phyloP scores from a whole-genome alignment of 352 stramenopile genomes.

The Pythium dissimile region DNA sequence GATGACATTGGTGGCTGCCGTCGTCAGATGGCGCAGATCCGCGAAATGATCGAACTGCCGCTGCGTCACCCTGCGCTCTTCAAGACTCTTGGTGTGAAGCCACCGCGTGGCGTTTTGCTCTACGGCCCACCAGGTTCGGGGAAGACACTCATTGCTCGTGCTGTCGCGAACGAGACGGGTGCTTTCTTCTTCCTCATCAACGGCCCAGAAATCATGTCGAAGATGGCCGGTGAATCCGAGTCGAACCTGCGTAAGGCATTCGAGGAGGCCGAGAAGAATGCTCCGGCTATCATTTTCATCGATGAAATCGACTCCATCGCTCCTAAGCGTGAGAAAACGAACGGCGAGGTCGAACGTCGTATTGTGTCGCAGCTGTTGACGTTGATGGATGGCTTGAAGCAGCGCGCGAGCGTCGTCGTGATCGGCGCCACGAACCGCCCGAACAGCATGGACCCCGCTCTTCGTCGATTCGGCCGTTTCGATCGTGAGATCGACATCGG shows the following conservation, averaged over 20 bases:
- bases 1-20: slow-evolving; percentile 99
- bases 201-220: slow-evolving; percentile 99
- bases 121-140: slow-evolving; percentile 98
- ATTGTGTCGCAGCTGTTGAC: slow-evolving; percentile 99
- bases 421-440: slow-evolving; percentile 99
- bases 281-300: slow-evolving; percentile 99
- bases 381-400: slow-evolving; percentile 98
- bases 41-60: slow-evolving; percentile 99
- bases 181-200: slow-evolving; percentile 99
- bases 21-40: slow-evolving; percentile 99
- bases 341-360: slow-evolving; percentile 98
- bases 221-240: slow-evolving; percentile 94
- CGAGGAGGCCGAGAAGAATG: slow-evolving; percentile 99
- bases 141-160: slow-evolving; percentile 99
- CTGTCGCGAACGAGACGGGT: slow-evolving; percentile 98
- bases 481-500: slow-evolving; percentile 99
- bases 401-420: slow-evolving; percentile 94
- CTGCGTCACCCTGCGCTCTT: slow-evolving; percentile 97
- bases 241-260: slow-evolving; percentile 96
- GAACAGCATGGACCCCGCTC: slow-evolving; percentile 97
- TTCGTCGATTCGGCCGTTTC: slow-evolving; percentile 98
- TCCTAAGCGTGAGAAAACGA: slow-evolving; percentile 99
- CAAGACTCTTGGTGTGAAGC: slow-evolving; percentile 99
- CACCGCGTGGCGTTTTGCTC: slow-evolving; percentile 98
- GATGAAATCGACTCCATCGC: slow-evolving; percentile 99